These are phyloP conservation scores for Phellopilus nigrolimitatus DNA, from an alignment of 1,284 basidiomycete genomes.

Conservation along the genomic window DNA sequence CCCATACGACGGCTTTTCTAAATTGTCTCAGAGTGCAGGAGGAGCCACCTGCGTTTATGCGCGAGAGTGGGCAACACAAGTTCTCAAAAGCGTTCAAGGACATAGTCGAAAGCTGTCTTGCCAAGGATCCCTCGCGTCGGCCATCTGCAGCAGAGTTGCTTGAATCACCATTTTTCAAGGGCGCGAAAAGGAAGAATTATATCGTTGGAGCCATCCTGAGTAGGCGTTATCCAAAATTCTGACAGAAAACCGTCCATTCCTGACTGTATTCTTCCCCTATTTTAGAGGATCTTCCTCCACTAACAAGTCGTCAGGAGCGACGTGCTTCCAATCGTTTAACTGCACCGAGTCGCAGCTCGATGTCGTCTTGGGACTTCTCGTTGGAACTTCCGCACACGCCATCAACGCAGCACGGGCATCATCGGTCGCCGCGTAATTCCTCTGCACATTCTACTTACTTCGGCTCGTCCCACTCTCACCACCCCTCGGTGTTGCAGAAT, in stretches of 20 bases:
- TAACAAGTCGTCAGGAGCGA: constrained; percentile 66
- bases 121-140: constrained; percentile 77
- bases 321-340: constrained; percentile 24
- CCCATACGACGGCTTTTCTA: too few relatives aligned
- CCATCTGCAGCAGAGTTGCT: constrained; percentile 78
- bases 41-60: constrained; percentile 68
- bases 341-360: constrained; percentile 7
- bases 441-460: constrained; percentile 4
- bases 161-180: constrained; percentile 74
- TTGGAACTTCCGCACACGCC: constrained; percentile 8
- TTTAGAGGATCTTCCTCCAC: constrained; percentile 60
- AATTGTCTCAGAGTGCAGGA: constrained; percentile 60
- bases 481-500: neutral
- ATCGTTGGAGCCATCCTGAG: constrained; percentile 73
- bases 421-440: neutral
- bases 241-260: neutral
- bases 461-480: neutral
- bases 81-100: constrained; percentile 83
- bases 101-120: constrained; percentile 74
- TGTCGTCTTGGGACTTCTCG: constrained; percentile 19
- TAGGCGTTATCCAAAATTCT: constrained; percentile 31
- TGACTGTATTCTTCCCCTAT: neutral
- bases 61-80: constrained; percentile 65
- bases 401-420: neutral
- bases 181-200: constrained; percentile 69